phyloP scores from a whole-genome alignment of 2,329 filamentous ascomycete genomes.

The Colletotrichum spaethianum region DNA sequence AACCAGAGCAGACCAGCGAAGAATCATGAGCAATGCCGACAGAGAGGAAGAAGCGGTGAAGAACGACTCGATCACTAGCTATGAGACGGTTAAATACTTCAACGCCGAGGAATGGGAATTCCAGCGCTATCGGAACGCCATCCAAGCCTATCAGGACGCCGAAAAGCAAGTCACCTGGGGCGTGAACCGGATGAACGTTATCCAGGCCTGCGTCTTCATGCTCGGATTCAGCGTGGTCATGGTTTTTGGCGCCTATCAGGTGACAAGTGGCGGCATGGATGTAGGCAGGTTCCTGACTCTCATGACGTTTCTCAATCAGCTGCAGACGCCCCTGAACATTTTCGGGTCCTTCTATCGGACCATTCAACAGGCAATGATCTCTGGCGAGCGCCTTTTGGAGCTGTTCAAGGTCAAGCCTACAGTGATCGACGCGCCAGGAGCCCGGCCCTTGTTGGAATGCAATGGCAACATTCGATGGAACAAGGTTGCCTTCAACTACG shows the following conservation, averaged over 20 bases:
- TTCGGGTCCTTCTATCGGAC: slow-evolving; percentile 96
- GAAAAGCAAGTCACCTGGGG: slow-evolving; percentile 84
- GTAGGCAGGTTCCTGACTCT: slow-evolving; percentile 82
- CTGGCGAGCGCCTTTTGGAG: slow-evolving; percentile 93
- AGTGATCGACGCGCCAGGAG: slow-evolving; percentile 82
- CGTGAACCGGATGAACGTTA: slow-evolving; percentile 85
- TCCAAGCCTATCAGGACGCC: slow-evolving; percentile 79
- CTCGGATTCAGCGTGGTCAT: slow-evolving; percentile 80
- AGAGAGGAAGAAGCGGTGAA: slow-evolving; percentile 97
- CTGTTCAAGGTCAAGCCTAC: slow-evolving; percentile 97
- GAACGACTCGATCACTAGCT: slow-evolving; percentile 99
- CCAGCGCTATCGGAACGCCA: slow-evolving; percentile 78
- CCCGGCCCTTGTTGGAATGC: slow-evolving; percentile 75
- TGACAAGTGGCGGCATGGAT: slow-evolving; percentile 74
- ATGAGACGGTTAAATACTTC: slow-evolving; percentile 95
- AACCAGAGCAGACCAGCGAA: slow-evolving; percentile 89
- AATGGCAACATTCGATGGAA: slow-evolving; percentile 88
- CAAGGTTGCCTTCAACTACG: slow-evolving; percentile 92
- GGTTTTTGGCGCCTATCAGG: slow-evolving; percentile 83
- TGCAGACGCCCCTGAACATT: slow-evolving; percentile 87
- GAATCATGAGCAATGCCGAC: slow-evolving; percentile 95
- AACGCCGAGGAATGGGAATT: slow-evolving; percentile 88
- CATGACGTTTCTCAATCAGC: slow-evolving; percentile 83
- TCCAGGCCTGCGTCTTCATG: slow-evolving; percentile 86
- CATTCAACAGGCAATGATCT: slow-evolving; percentile 97